Base-by-base conservation (phyloP, 768 basidiomycete species). In the Trametes elegans region DNA sequence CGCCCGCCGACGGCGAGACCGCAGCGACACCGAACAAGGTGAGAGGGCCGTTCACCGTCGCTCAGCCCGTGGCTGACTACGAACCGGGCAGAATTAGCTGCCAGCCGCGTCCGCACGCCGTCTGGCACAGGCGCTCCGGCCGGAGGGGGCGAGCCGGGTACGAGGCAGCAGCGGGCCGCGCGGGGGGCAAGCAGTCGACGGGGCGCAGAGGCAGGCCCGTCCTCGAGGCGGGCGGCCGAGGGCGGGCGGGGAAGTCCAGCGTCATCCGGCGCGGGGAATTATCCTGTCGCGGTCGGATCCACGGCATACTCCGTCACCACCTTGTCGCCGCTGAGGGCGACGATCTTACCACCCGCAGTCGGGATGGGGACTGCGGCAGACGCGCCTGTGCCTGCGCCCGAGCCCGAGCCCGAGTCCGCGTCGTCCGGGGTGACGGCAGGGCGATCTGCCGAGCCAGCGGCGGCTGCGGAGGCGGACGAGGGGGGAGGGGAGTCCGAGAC, bases 291-390 rank as follows among this genome's bases (percentile, higher is more conserved):
- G 21, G 57, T 59, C 16, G 57, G 57, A 24, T 23, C 57, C 7
- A 59, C 57, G 46, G 57, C 57, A 11, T 59, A 59, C 42, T 49
- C 53, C 47, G 57, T 59, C 26, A 49, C 52, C 29, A 59, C 57
- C 3, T 36, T 54, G 24, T 38, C 49, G 28, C 57, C 57, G 41
- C 47, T 59, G 21, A 19, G 52, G n/a, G 57, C 52, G 47, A 53
- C 46, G 46, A 49, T 58, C 51, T 21, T 58, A 27, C 48, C 46
- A 13, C 46, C 51, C 31, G 57, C 27, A 9, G 32, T 23, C 27
- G n/a, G n/a, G n/a, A n/a, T n/a, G n/a, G n/a, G n/a, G n/a, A n/a
- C n/a, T n/a, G n/a, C n/a, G n/a, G n/a, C n/a, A n/a, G 51, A 38
- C 44, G 21, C 40, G 39, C n/a, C n/a, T n/a, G 51, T 31, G 31